Evolutionary conservation across 1,139 yeast genomes (phyloP).

Genomic region (Kodamaea anthophila): DNA sequence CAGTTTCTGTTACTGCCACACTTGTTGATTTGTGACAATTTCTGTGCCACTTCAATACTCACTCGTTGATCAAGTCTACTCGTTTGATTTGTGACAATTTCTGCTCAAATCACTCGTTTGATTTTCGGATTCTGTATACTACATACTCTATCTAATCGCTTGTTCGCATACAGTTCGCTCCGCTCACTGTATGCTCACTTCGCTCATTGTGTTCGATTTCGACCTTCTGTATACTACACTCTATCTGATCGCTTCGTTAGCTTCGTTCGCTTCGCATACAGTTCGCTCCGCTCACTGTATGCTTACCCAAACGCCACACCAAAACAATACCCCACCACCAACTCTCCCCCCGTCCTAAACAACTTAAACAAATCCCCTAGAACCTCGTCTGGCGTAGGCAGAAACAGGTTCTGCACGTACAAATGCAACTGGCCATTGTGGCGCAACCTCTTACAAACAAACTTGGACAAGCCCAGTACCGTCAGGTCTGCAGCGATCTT

Average conservation of each 20-base stretch:
- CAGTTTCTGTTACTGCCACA: too few species aligned
- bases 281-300: background rate
- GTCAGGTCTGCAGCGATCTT: conserved; percentile 43
- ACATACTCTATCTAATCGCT: too few species aligned
- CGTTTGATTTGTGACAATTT: too few species aligned
- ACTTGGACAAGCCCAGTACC: conserved; percentile 40
- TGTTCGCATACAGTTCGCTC: too few species aligned
- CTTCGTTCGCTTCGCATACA: background rate
- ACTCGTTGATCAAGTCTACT: too few species aligned
- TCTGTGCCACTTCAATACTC: too few species aligned
- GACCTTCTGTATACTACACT: background rate
- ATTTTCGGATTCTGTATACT: too few species aligned
- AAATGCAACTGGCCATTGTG: conserved; percentile 22
- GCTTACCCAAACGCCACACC: conserved; percentile 51
- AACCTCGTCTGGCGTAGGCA: conserved; percentile 54
- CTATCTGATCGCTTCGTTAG: background rate
- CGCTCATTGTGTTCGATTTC: background rate
- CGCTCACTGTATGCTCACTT: too few species aligned
- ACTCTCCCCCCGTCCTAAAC: conserved; percentile 45
- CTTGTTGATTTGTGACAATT: too few species aligned
- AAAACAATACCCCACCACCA: conserved; percentile 50
- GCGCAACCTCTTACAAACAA: conserved; percentile 37
- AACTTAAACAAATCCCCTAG: conserved; percentile 40
- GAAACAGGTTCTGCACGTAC: conserved; percentile 55
- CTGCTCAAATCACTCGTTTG: background rate